Evolutionary conservation across 1,284 basidiomycete species (phyloP), one percentile per base, ranked within the genome.

Genomic region (Sanghuangporus weigelae): DNA sequence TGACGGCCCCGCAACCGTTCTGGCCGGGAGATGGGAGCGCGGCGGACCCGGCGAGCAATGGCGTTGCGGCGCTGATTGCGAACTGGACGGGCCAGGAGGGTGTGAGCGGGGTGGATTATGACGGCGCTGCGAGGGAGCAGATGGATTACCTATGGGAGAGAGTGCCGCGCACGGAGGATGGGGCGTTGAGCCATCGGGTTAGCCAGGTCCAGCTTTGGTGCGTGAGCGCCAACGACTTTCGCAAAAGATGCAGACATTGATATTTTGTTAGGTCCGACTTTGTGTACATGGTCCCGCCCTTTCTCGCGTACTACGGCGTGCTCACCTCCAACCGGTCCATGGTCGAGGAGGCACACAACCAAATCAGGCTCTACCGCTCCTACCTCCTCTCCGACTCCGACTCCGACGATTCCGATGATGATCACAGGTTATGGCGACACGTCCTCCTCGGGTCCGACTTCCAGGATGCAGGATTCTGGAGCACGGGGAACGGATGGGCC

Each of bases 251-350:
- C 39, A n/a, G n/a, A n/a, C n/a, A n/a, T n/a, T 44, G 12, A 58
- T 11, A 54, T 7, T 23, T 26, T 26, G 7, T 6, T 63, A 90
- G 88, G 89, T 84, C 84, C 51, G 90, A 92, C 72, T 92, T 80
- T 62, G 81, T 92, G 7, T 94, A 91, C 75, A 94, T 96, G 93
- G 90, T 91, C 0, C 95, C 95, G 0, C 95, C 95, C 0, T 97
- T 96, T 75, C 75, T 98, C 8, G 93, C 95, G 0, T 95, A 91
- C 75, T 96, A 94, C 72, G 96, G 92, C 36, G 85, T 87, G 39
- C 69, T 85, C 31, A 85, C 84, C 0, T 71, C 77, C 36, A 95
- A 96, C 74, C 73, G 82, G 48, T 84, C 85, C 1, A 78, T 95
- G 26, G 71, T 96, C 8, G 73, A 77, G 39, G 81, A 85, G 60